Percentiles rank a stretch among this genome's conserved stretches.
phyloP scores from a whole-genome alignment of 108 stramenopile species.

The Cylindrotheca closterium region DNA sequence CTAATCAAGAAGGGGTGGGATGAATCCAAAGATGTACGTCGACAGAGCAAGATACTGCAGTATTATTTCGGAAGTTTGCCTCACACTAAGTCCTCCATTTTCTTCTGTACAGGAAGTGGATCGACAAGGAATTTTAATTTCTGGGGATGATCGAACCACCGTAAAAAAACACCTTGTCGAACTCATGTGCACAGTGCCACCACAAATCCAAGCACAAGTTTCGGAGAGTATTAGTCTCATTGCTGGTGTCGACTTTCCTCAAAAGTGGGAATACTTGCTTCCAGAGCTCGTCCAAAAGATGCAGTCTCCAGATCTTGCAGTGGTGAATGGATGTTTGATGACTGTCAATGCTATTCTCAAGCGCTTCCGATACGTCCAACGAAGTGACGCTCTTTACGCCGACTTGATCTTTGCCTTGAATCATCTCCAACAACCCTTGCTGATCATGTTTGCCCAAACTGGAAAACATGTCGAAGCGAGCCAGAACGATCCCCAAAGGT shows the following conservation, averaged over 20 bases:
- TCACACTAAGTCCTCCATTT: too few species aligned
- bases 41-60: too few species aligned
- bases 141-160: constrained; percentile 68
- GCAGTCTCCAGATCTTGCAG: constrained; percentile 55
- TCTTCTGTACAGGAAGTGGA: constrained; percentile 28
- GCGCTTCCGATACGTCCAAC: constrained; percentile 88
- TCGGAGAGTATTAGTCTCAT: constrained; percentile 93
- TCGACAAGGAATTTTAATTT: constrained; percentile 45
- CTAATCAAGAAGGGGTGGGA: constrained; percentile 96
- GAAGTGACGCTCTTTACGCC: constrained; percentile 80
- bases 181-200: constrained; percentile 92
- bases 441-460: constrained; percentile 65
- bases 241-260: constrained; percentile 91
- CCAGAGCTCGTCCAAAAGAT: constrained; percentile 86
- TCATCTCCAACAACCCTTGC: constrained; percentile 79
- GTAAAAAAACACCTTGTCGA: constrained; percentile 95
- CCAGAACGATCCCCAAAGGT: constrained; percentile 39
- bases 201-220: constrained; percentile 91
- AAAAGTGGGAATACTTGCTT: constrained; percentile 92
- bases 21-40: constrained; percentile 44
- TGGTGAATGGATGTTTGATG: constrained; percentile 92
- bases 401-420: constrained; percentile 85
- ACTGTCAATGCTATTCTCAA: constrained; percentile 96
- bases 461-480: constrained; percentile 50
- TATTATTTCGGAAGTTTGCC: too few species aligned